Conservation (phyloP, 768 basidiomycete genomes). For the Leccinum ochraceum region DNA sequence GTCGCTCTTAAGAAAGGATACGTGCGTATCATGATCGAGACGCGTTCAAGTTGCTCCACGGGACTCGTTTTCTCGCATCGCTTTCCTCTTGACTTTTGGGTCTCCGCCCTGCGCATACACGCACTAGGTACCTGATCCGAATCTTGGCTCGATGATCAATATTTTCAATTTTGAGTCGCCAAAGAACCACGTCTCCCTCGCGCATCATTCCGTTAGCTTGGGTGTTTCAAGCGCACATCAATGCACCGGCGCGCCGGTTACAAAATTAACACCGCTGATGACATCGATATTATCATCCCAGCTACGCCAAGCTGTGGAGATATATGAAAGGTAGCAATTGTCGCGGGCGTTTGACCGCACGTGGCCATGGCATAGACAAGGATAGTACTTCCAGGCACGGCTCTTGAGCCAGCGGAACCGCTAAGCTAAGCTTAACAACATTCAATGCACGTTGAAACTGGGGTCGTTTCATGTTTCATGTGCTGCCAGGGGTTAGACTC, state of each 20-base stretch:
- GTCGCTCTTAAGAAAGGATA: slow-evolving; percentile 2
- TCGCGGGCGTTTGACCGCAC: not conserved
- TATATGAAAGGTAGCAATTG: not conserved
- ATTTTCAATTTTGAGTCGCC: not conserved
- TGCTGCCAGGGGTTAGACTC: not conserved
- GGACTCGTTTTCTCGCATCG: not conserved
- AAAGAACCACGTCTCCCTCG: not conserved
- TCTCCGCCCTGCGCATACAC: not conserved
- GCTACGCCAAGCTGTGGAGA: not conserved
- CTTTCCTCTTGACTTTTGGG: not conserved
- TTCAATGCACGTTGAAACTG: not conserved
- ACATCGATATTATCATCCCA: not conserved
- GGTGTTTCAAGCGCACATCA: not conserved
- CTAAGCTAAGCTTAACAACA: not conserved
- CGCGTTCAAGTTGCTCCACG: not conserved
- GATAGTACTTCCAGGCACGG: not conserved
- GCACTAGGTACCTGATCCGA: too few species aligned
- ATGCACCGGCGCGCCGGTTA: not conserved
- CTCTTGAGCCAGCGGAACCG: not conserved
- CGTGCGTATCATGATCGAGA: not conserved
- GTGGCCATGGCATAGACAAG: not conserved
- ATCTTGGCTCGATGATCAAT: not conserved
- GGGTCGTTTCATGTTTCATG: not conserved
- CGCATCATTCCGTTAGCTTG: too few species aligned
- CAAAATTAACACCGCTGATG: not conserved